These are phyloP conservation scores for Tuber calosporum DNA, from an alignment of 495 filamentous ascomycete species.

Conservation along the genomic window DNA sequence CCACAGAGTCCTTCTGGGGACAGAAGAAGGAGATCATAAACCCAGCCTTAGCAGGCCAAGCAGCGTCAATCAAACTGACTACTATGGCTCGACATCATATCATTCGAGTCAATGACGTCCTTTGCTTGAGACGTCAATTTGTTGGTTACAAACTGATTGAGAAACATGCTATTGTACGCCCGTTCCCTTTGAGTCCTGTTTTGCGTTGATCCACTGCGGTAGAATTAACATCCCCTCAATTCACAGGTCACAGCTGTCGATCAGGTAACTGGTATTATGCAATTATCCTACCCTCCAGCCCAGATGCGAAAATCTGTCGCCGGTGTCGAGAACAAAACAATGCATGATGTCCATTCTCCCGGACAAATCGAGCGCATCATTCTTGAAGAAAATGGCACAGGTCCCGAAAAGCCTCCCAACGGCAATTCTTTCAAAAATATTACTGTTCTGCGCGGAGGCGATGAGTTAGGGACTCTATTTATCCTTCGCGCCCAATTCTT, in stretches of 20 bases:
- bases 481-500: background rate
- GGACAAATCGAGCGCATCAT: conserved; percentile 32
- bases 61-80: conserved; percentile 46
- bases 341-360: conserved; percentile 22
- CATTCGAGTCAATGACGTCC: conserved; percentile 51
- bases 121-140: conserved; percentile 35
- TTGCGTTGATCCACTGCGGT: background rate
- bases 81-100: conserved; percentile 47
- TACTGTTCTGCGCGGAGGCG: conserved; percentile 31
- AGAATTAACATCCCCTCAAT: background rate
- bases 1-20: conserved; percentile 66
- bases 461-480: conserved; percentile 39
- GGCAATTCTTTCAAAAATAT: conserved; percentile 41
- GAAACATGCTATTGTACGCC: conserved; percentile 25
- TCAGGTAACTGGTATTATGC: conserved; percentile 17
- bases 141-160: conserved; percentile 12
- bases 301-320: conserved; percentile 20
- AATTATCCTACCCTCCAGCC: conserved; percentile 36
- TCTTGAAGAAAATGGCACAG: conserved; percentile 28
- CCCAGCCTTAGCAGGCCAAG: conserved; percentile 44
- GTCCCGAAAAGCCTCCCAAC: conserved; percentile 32
- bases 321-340: conserved; percentile 24
- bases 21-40: conserved; percentile 51
- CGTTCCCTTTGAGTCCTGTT: background rate
- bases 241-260: conserved; percentile 33